Conservation (phyloP, 2,329 filamentous ascomycete species). For the Cordyceps cicadae region DNA sequence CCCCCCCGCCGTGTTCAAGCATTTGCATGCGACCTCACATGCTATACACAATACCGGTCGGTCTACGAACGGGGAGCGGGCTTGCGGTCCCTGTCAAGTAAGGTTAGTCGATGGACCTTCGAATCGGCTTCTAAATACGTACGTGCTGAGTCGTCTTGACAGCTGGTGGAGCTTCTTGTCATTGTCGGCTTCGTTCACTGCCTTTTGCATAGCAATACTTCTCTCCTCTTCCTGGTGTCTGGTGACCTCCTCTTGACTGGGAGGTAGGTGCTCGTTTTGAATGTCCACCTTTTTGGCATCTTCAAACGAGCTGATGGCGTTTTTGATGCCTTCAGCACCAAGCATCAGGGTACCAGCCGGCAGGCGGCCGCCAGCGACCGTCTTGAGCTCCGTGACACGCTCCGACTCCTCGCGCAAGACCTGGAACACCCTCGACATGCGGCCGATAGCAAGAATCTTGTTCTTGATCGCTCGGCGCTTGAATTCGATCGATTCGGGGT, state of each 20-base stretch:
- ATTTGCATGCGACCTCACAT: not conserved
- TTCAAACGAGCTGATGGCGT: conserved; percentile 93
- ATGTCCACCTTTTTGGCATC: conserved; percentile 94
- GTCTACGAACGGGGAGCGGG: conserved; percentile 1
- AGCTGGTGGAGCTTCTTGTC: conserved; percentile 80
- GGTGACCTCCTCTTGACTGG: conserved; percentile 83
- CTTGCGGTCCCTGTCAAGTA: not conserved
- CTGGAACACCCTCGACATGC: conserved; percentile 95
- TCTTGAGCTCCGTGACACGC: conserved; percentile 95
- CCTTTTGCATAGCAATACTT: conserved; percentile 75
- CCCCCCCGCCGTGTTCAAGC: not conserved
- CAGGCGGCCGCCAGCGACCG: conserved; percentile 81
- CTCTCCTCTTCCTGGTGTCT: conserved; percentile 75
- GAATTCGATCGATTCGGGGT: conserved; percentile 83
- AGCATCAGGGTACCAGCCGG: conserved; percentile 96
- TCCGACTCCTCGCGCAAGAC: conserved; percentile 96
- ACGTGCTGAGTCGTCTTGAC: conserved; percentile 93
- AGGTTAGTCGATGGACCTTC: not conserved
- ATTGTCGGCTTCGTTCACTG: conserved; percentile 81
- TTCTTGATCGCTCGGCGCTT: conserved; percentile 98
- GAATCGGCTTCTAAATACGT: conserved; percentile 34
- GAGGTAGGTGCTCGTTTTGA: conserved; percentile 91
- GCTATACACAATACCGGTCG: not conserved
- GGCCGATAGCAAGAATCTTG: conserved; percentile 96
- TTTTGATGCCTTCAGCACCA: conserved; percentile 96